A percentile compares a stretch with the other conserved stretches of the same genome.
Evolutionary conservation across 768 basidiomycete genomes (phyloP).

Genomic region (Hortiboletus flavorubellus): DNA sequence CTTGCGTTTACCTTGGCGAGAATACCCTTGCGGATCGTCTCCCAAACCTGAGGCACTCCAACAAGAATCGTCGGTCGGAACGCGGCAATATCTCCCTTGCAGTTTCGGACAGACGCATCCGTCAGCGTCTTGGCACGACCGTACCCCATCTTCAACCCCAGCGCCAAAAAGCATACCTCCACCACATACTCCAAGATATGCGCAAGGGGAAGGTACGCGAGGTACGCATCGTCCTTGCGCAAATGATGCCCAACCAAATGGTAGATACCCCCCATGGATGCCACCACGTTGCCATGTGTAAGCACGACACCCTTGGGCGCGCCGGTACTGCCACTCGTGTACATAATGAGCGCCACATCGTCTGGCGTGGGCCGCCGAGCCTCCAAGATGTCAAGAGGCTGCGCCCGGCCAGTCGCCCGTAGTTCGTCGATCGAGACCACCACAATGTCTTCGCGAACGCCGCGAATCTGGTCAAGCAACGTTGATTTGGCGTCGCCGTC

Average conservation of each 20-base stretch:
- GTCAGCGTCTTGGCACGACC: slow-evolving; percentile 96
- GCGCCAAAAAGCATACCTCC: slow-evolving; percentile 71
- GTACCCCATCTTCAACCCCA: slow-evolving; percentile 82
- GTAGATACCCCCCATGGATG: slow-evolving; percentile 81
- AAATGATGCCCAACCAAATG: slow-evolving; percentile 60
- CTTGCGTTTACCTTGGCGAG: slow-evolving; percentile 70
- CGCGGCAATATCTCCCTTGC: slow-evolving; percentile 79
- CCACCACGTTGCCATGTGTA: slow-evolving; percentile 81
- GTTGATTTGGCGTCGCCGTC: slow-evolving; percentile 63
- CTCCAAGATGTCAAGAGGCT: slow-evolving; percentile 51
- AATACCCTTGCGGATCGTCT: slow-evolving; percentile 95
- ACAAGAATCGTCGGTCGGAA: slow-evolving; percentile 89
- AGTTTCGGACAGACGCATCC: slow-evolving; percentile 86
- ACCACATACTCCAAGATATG: slow-evolving; percentile 97
- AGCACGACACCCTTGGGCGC: slow-evolving; percentile 93
- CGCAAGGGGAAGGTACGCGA: slow-evolving; percentile 91
- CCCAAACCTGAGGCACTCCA: slow-evolving; percentile 97
- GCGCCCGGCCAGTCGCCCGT: slow-evolving; percentile 57
- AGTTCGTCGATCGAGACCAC: slow-evolving; percentile 70
- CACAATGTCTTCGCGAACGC: slow-evolving; percentile 53
- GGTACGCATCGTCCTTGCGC: slow-evolving; percentile 39
- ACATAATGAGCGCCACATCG: slow-evolving; percentile 70
- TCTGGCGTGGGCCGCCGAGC: slow-evolving; percentile 46
- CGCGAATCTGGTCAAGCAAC: slow-evolving; percentile 57
- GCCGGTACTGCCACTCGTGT: slow-evolving; percentile 89